Conservation (phyloP, 208 protist genomes). For the Acanthamoeba triangularis region DNA sequence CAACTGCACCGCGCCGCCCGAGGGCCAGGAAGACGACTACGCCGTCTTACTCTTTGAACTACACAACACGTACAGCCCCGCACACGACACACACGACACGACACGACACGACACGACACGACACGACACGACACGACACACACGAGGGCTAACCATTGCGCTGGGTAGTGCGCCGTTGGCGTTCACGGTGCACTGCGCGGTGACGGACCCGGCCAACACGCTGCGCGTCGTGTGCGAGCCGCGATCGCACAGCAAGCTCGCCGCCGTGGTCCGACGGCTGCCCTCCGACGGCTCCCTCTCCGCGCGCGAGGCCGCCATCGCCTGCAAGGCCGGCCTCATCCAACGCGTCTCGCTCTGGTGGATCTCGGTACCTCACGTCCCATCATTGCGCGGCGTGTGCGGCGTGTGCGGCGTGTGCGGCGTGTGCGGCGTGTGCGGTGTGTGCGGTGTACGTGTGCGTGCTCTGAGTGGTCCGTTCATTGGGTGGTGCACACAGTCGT, state of each 20-base stretch:
- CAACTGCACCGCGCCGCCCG: neutral
- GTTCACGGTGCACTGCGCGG: slow-evolving; percentile 28
- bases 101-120: no score
- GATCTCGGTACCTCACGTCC: neutral
- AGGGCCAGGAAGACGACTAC: slow-evolving; percentile 13
- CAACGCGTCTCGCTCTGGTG: slow-evolving; percentile 16
- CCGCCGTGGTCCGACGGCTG: neutral
- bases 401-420: no score
- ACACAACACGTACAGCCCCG: neutral
- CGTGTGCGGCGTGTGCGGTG: neutral
- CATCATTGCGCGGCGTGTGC: neutral
- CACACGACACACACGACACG: neutral
- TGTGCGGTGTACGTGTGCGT: neutral
- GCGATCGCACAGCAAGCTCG: neutral
- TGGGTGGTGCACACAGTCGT: neutral
- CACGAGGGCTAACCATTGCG: neutral
- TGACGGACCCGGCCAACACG: slow-evolving; percentile 10
- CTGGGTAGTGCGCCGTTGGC: neutral
- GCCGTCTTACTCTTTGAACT: neutral
- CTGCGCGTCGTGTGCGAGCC: neutral
- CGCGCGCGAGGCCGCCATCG: neutral
- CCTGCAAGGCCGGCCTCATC: neutral
- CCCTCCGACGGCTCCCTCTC: neutral
- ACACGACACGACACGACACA: no score
- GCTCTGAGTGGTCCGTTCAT: neutral